These are phyloP conservation scores for Camellia japonica DNA, from an alignment of 148 eudicot genomes.

Conservation along the genomic window DNA sequence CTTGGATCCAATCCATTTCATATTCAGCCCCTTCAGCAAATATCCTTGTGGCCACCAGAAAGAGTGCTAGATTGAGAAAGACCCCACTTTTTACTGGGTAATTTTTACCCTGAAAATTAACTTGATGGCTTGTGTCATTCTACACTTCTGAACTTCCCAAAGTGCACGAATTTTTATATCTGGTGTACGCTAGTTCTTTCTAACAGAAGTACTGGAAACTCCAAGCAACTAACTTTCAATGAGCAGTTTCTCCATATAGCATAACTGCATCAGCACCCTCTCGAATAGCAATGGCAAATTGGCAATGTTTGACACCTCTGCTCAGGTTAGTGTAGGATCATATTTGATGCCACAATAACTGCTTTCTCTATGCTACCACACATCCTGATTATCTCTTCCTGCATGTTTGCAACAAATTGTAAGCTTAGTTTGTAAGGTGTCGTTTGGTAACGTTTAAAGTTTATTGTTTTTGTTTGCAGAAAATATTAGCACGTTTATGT, in stretches of 20 bases:
- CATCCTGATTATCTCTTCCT: conserved; percentile 89
- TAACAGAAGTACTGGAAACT: not conserved
- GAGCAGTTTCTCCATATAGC: conserved; percentile 99
- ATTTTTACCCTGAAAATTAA: not conserved
- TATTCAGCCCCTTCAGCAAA: too few species aligned
- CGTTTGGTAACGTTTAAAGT: too few species aligned
- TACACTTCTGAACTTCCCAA: not conserved
- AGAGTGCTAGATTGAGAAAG: too few species aligned
- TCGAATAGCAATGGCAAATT: conserved; percentile 61
- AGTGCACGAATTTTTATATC: not conserved
- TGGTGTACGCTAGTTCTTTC: not conserved
- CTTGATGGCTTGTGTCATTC: not conserved
- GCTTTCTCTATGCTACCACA: conserved; percentile 98
- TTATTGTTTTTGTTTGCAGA: too few species aligned
- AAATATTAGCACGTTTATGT: too few species aligned
- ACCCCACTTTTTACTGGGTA: not conserved
- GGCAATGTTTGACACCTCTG: conserved; percentile 98
- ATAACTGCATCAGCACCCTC: conserved; percentile 99
- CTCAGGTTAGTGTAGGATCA: conserved; percentile 98
- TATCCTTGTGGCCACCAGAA: not conserved
- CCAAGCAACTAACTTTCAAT: conserved; percentile 73
- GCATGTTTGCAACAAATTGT: conserved; percentile 18
- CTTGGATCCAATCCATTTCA: too few species aligned
- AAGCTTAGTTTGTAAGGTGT: too few species aligned
- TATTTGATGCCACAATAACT: conserved; percentile 97